phyloP scores from a whole-genome alignment of 306 rosid genomes.

The Acacia confusa region DNA sequence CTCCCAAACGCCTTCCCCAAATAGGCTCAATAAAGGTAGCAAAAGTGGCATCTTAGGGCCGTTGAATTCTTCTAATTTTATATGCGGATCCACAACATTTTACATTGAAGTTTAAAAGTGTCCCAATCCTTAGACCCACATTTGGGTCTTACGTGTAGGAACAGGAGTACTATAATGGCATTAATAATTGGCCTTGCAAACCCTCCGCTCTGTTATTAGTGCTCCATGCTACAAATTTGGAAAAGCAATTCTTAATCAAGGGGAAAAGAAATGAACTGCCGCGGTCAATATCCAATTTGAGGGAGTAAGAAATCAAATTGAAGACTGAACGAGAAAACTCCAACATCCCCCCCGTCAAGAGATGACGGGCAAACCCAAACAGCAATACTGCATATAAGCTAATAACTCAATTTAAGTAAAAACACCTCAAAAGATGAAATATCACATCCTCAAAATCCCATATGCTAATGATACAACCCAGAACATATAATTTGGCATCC shows the following conservation, averaged over 20 bases:
- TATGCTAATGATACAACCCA: constrained; percentile 28
- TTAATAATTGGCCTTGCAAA: too few species aligned
- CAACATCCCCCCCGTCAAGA: not conserved
- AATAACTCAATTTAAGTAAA: not conserved
- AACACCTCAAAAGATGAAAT: constrained; percentile 16
- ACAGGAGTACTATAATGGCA: too few species aligned
- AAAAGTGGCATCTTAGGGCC: too few species aligned
- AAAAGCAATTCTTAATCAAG: not conserved
- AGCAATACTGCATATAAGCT: not conserved
- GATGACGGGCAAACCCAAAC: not conserved
- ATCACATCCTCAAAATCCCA: constrained; percentile 28
- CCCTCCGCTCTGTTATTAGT: too few species aligned
- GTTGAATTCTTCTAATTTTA: too few species aligned
- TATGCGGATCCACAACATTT: too few species aligned
- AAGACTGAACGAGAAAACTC: not conserved
- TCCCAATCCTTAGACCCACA: too few species aligned
- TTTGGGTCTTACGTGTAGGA: too few species aligned
- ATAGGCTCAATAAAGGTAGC: too few species aligned
- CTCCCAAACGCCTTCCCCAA: too few species aligned
- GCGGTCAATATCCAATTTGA: not conserved
- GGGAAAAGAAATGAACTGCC: not conserved
- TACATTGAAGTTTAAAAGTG: too few species aligned
- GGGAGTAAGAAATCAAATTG: not conserved
- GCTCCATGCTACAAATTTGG: not conserved
- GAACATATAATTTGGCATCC: constrained; percentile 24